A percentile compares a stretch with the other conserved stretches of the same genome.
phyloP scores from a whole-genome alignment of 2,329 filamentous ascomycete species.

The Talaromyces atroroseus region DNA sequence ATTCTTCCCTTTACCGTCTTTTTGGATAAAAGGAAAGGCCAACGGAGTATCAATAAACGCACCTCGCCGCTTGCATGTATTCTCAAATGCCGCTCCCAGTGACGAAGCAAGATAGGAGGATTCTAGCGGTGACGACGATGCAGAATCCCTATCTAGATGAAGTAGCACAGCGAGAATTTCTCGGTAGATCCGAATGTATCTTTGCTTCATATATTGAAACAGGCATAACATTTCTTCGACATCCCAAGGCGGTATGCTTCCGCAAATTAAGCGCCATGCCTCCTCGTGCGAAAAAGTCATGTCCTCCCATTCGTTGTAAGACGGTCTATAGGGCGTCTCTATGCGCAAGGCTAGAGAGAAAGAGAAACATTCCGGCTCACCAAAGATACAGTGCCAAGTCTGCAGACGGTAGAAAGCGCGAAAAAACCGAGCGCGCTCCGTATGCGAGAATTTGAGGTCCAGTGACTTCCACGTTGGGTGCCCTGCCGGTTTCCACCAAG shows the following conservation, averaged over 20 bases:
- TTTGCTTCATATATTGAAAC: slow-evolving; percentile 11
- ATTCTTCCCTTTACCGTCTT: too few relatives aligned
- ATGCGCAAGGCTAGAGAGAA: neutral
- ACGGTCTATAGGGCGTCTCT: neutral
- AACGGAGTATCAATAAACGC: neutral
- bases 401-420: slow-evolving; percentile 19
- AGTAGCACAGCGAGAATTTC: neutral
- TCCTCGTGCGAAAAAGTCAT: slow-evolving; percentile 7
- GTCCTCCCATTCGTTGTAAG: slow-evolving; percentile 1
- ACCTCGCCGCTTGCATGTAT: neutral
- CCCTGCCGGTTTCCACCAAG: neutral
- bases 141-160: neutral
- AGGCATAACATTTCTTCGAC: slow-evolving; percentile 19
- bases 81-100: neutral
- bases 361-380: neutral
- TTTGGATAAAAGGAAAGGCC: too few relatives aligned
- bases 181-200: slow-evolving; percentile 1
- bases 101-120: neutral
- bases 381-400: slow-evolving; percentile 16
- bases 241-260: slow-evolving; percentile 20
- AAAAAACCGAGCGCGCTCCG: slow-evolving; percentile 14
- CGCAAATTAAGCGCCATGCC: slow-evolving; percentile 17
- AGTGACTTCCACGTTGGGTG: neutral
- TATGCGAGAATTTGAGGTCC: slow-evolving; percentile 6
- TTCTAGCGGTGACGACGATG: neutral